Conservation (phyloP, 2,329 filamentous ascomycete species). For the Xylariales sp. region DNA sequence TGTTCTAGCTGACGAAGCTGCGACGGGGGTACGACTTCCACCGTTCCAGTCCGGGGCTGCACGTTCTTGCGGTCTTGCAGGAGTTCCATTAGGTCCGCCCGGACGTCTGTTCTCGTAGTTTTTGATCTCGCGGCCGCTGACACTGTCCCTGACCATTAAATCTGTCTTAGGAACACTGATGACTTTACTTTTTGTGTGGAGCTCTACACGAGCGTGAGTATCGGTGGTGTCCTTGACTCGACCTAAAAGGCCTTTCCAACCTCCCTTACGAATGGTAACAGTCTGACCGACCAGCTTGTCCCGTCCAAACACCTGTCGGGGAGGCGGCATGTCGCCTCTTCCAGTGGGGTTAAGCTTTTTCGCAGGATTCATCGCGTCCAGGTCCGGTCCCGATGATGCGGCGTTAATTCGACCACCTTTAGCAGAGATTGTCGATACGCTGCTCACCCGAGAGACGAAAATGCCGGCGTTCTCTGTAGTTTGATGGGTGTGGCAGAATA, state of each 20-base stretch:
- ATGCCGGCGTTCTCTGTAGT: slow-evolving; percentile 89
- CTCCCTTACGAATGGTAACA: slow-evolving; percentile 86
- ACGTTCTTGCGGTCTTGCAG: slow-evolving; percentile 59
- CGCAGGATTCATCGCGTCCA: slow-evolving; percentile 92
- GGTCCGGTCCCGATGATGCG: slow-evolving; percentile 75
- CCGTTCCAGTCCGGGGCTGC: slow-evolving; percentile 68
- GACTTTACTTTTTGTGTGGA: slow-evolving; percentile 94
- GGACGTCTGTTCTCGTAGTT: slow-evolving; percentile 65
- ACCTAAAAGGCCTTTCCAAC: slow-evolving; percentile 91
- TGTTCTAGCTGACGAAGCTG: slow-evolving; percentile 73
- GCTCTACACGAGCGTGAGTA: slow-evolving; percentile 84
- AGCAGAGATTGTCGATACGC: slow-evolving; percentile 90
- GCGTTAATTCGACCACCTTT: slow-evolving; percentile 85
- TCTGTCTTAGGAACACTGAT: slow-evolving; percentile 85
- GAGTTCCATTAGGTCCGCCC: slow-evolving; percentile 58
- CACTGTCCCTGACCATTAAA: slow-evolving; percentile 85
- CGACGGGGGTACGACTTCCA: slow-evolving; percentile 76
- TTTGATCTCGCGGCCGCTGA: slow-evolving; percentile 82
- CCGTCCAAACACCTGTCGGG: slow-evolving; percentile 77
- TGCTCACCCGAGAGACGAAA: slow-evolving; percentile 86
- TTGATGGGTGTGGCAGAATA: slow-evolving; percentile 88
- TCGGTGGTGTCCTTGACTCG: slow-evolving; percentile 97
- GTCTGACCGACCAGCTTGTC: slow-evolving; percentile 92
- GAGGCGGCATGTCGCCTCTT: slow-evolving; percentile 71
- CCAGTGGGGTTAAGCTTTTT: slow-evolving; percentile 75